Conservation (phyloP, 2,329 filamentous ascomycete genomes). For the Akanthomyces muscarius region DNA sequence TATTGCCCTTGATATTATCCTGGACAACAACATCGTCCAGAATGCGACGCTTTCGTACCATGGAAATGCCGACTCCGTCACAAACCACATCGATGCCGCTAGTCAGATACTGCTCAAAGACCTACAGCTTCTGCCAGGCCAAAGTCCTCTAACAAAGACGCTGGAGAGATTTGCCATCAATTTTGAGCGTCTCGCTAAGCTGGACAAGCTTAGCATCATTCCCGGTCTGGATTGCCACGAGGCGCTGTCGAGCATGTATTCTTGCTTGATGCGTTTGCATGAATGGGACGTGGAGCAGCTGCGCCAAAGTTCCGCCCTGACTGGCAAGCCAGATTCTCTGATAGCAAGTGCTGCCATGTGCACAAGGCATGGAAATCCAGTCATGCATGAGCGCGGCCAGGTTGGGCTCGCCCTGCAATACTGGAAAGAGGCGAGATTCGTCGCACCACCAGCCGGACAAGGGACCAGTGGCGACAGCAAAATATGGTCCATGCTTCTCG, state of each 20-base stretch:
- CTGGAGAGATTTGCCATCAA: constrained; percentile 69
- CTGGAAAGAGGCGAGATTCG: constrained; percentile 60
- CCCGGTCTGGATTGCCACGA: constrained; percentile 72
- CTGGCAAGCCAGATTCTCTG: constrained; percentile 44
- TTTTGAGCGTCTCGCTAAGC: constrained; percentile 61
- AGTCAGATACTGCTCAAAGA: constrained; percentile 63
- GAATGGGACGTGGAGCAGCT: constrained; percentile 63
- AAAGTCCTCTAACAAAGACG: constrained; percentile 65
- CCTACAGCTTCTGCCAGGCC: constrained; percentile 54
- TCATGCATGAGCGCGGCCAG: constrained; percentile 63
- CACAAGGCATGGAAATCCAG: constrained; percentile 64
- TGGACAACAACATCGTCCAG: constrained; percentile 59
- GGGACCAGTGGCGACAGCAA: constrained; percentile 41
- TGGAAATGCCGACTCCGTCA: constrained; percentile 54
- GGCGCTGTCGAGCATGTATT: constrained; percentile 69
- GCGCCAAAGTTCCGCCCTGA: constrained; percentile 44
- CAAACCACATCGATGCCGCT: constrained; percentile 57
- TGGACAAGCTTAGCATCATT: constrained; percentile 68
- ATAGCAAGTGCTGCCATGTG: constrained; percentile 61
- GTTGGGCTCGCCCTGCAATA: constrained; percentile 73
- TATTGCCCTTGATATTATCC: constrained; percentile 57
- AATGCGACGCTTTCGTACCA: constrained; percentile 61
- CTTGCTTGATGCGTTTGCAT: constrained; percentile 65
- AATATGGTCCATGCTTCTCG: constrained; percentile 65
- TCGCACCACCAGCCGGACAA: constrained; percentile 37